Evolutionary conservation across 225 moss, liverwort and hornwort species (phyloP).

Genomic region (Bryoerythrophyllum caledonicum): DNA sequence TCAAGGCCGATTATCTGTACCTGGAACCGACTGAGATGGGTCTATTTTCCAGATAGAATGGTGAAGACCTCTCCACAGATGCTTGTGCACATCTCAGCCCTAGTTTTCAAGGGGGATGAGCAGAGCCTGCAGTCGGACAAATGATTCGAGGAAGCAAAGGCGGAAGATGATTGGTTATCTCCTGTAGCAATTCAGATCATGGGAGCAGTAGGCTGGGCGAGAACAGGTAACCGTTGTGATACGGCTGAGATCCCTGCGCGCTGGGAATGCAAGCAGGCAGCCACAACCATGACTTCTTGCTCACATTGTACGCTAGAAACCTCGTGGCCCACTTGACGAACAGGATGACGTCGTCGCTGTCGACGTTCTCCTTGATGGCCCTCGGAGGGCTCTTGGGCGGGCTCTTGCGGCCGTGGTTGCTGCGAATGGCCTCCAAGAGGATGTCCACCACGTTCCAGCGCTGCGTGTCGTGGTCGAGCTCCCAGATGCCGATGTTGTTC

Average conservation of each 20-base stretch:
- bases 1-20: background rate
- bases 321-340: constrained; percentile 48
- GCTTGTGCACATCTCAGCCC: background rate
- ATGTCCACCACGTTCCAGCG: constrained; percentile 53
- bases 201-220: constrained; percentile 44
- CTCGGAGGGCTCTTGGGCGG: constrained; percentile 27
- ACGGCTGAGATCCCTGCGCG: constrained; percentile 38
- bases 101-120: background rate
- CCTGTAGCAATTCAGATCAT: constrained; percentile 1
- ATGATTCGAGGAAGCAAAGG: background rate
- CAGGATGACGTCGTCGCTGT: constrained; percentile 32
- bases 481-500: constrained; percentile 59
- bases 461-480: constrained; percentile 36
- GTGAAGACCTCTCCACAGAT: background rate
- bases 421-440: constrained; percentile 40
- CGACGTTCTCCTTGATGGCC: background rate
- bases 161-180: background rate
- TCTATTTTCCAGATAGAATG: background rate
- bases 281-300: constrained; percentile 53
- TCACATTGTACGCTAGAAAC: constrained; percentile 51
- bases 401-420: constrained; percentile 26
- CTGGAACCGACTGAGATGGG: background rate
- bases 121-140: background rate
- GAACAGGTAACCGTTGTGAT: constrained; percentile 47
- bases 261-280: constrained; percentile 39